Conservation (phyloP, 495 filamentous ascomycete genomes). For the Annulohypoxylon stygium region DNA sequence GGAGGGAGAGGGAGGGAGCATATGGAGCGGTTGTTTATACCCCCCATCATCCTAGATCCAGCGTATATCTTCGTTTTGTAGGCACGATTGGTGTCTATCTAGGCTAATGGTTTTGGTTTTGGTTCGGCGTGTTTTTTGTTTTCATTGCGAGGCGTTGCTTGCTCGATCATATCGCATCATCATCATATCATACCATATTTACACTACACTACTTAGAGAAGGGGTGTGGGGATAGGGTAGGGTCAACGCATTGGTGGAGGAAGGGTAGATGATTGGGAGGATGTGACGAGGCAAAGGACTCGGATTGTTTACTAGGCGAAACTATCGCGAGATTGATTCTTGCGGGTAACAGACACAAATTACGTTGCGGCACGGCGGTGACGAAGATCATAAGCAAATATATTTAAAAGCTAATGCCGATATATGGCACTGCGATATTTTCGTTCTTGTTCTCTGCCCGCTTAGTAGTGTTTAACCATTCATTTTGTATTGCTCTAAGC, state of each 20-base stretch:
- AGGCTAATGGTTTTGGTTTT: background rate
- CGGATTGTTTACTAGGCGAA: background rate
- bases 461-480: background rate
- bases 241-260: background rate
- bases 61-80: too few species aligned
- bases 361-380: background rate
- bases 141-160: constrained; percentile 1
- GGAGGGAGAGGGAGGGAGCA: background rate
- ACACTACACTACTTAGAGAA: background rate
- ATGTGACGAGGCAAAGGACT: background rate
- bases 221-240: background rate
- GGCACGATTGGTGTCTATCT: background rate
- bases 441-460: background rate
- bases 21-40: too few species aligned
- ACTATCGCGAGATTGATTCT: constrained; percentile 18
- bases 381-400: constrained; percentile 2
- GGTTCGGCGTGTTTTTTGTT: background rate
- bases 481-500: background rate
- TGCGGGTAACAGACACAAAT: background rate
- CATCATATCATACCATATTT: background rate
- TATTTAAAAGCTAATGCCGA: background rate
- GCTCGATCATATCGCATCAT: background rate
- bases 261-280: background rate
- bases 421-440: background rate
- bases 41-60: background rate